Base-by-base conservation (phyloP, 73 alveolate species). In the Paramecium tetraurelia region DNA sequence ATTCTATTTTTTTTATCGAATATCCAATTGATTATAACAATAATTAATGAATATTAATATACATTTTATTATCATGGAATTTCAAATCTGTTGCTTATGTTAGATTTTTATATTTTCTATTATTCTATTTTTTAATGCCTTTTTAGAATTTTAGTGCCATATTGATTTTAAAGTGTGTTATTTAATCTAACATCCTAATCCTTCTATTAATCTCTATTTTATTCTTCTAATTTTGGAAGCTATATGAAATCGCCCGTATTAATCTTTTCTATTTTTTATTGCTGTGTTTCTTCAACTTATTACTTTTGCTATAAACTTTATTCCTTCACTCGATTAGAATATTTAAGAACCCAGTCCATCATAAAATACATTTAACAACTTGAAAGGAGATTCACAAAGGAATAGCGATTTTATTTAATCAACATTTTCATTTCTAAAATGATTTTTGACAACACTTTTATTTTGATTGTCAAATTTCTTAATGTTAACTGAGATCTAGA, bases 111-210 rank as follows among this genome's bases (percentile, higher is more conserved):
- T 22, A 48, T 33, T 63, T 41, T 63, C 46, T 63, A 27, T 16
- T 63, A 63, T 36, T 72, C 86, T 35, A 40, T 72, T 72, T 40
- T 72, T 72, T 72, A 14, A 72, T 72, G 86, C 27, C 86, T 72
- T 38, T 72, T 72, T 36, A 36, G 16, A 16, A 72, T 33, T 72
- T 72, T 72, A 3, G 59, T 72, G 1, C 86, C 86, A 72, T 72
- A 24, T 16, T 72, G 16, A 72, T 40, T 72, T 18, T 72, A 38
- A 0, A 72, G n/a, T 36, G 86, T 36, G n/a, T 72, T 72, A 72
- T 33, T 72, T 72, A 72, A 72, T 72, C 59, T 72, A 14, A 72
- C 35, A 11, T 72, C 86, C 3, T 36, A 18, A 11, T 72, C 59
- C 35, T 72, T 72, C 7, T 35, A 9, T 72, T 68, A 68, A 31